These are phyloP conservation scores for Endoconidiophora laricicola DNA, from an alignment of 2,329 filamentous ascomycete species.

Conservation along the genomic window DNA sequence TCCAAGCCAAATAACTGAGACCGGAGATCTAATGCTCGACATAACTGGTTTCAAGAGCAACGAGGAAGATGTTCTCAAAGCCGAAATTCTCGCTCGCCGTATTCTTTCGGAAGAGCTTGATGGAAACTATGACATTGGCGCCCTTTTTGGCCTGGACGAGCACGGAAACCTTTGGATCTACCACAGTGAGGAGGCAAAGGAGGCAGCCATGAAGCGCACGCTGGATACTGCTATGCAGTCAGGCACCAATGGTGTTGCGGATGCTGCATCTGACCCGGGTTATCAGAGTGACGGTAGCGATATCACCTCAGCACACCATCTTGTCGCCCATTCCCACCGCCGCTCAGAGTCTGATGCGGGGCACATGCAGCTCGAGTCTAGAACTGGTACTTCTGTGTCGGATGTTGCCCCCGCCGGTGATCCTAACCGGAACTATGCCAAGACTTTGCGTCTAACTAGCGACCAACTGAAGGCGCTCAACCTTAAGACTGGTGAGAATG, in stretches of 20 bases:
- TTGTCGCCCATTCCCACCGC: constrained; percentile 28
- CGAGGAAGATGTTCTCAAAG: constrained; percentile 78
- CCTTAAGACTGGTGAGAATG: constrained; percentile 72
- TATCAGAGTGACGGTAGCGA: constrained; percentile 84
- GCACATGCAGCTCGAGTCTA: constrained; percentile 29
- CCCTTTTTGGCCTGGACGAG: constrained; percentile 86
- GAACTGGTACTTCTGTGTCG: constrained; percentile 36
- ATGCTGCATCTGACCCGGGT: constrained; percentile 80
- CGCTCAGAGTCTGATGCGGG: constrained; percentile 52
- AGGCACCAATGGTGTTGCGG: constrained; percentile 41
- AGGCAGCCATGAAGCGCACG: constrained; percentile 58
- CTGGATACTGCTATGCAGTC: constrained; percentile 33
- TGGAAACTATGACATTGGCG: constrained; percentile 89
- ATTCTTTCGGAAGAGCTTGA: constrained; percentile 86
- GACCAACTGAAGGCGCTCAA: constrained; percentile 80
- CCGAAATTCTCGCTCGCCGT: constrained; percentile 84
- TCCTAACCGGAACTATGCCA: constrained; percentile 78
- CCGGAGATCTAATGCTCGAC: constrained; percentile 89
- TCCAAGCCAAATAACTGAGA: constrained; percentile 78
- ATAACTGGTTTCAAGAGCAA: constrained; percentile 95
- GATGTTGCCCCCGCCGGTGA: constrained; percentile 48
- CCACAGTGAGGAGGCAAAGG: constrained; percentile 90
- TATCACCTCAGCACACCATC: constrained; percentile 21
- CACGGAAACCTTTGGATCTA: constrained; percentile 99
- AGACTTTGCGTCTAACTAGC: constrained; percentile 86